These are phyloP conservation scores for Trichoderma atroviride DNA, from an alignment of 2,329 filamentous ascomycete species.

Conservation along the genomic window DNA sequence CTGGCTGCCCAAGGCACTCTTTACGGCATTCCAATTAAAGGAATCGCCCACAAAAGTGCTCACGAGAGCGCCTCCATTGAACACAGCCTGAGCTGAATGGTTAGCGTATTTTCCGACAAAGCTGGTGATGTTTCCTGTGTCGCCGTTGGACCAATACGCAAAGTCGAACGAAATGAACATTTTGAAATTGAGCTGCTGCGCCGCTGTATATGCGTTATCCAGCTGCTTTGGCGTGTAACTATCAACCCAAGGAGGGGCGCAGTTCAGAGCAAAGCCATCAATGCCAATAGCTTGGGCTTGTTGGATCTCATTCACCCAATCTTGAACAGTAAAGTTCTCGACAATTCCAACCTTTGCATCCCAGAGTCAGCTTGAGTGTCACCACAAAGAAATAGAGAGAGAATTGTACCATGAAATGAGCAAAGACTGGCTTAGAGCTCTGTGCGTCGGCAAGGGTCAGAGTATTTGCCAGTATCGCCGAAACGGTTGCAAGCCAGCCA, in stretches of 20 bases:
- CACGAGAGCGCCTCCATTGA: slow-evolving; percentile 31
- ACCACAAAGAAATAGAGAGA: neutral
- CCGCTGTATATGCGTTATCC: slow-evolving; percentile 31
- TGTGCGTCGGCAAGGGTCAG: slow-evolving; percentile 6
- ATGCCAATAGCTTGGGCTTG: slow-evolving; percentile 32
- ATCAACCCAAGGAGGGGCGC: slow-evolving; percentile 31
- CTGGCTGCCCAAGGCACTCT: slow-evolving; percentile 28
- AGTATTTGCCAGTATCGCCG: neutral
- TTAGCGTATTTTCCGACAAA: slow-evolving; percentile 28
- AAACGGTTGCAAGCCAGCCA: neutral
- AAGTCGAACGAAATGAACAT: slow-evolving; percentile 35
- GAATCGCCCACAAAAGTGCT: slow-evolving; percentile 33
- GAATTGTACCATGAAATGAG: slow-evolving; percentile 27
- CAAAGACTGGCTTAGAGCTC: slow-evolving; percentile 20
- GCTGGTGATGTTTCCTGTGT: slow-evolving; percentile 29
- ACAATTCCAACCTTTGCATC: slow-evolving; percentile 30
- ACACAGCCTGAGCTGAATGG: slow-evolving; percentile 30
- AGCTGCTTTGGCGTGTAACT: slow-evolving; percentile 32
- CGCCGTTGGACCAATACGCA: slow-evolving; percentile 32
- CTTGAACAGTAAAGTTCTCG: slow-evolving; percentile 30
- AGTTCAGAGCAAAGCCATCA: slow-evolving; percentile 33
- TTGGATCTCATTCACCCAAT: slow-evolving; percentile 31
- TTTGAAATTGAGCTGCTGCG: slow-evolving; percentile 29
- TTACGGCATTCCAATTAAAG: slow-evolving; percentile 32
- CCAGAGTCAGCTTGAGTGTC: neutral